A percentile compares a stretch with the other conserved stretches of the same genome.
Evolutionary conservation across 1,284 basidiomycete species (phyloP).

Genomic region (Trametes sp.): DNA sequence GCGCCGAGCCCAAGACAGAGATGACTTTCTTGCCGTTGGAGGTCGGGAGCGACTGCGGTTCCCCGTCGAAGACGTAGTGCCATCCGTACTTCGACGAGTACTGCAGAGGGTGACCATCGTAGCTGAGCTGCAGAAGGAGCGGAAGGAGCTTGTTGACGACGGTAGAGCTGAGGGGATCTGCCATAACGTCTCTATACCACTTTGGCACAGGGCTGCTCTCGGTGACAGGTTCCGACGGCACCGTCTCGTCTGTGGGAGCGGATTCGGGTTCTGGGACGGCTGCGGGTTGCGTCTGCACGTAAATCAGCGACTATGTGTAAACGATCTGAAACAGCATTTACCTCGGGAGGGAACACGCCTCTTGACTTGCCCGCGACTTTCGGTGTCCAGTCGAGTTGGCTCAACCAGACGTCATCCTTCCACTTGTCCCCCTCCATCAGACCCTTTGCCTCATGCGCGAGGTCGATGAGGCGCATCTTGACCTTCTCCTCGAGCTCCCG

Average conservation of each 20-base stretch:
- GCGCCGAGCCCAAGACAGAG: conserved; percentile 51
- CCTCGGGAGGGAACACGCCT: conserved; percentile 49
- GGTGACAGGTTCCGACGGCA: neutral
- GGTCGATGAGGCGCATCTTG: conserved; percentile 66
- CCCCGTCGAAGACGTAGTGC: conserved; percentile 59
- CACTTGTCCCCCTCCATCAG: conserved; percentile 60
- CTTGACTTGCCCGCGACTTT: conserved; percentile 82
- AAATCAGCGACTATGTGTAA: neutral
- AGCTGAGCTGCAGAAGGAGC: conserved; percentile 79
- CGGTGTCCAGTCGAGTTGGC: conserved; percentile 95
- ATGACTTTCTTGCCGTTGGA: conserved; percentile 49
- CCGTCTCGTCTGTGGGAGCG: neutral
- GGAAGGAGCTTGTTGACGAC: conserved; percentile 77
- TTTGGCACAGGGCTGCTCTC: conserved; percentile 53
- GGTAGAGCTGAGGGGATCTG: conserved; percentile 57
- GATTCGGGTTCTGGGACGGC: too few species aligned
- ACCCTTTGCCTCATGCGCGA: conserved; percentile 71
- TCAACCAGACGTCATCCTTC: conserved; percentile 86
- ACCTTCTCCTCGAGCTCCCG: conserved; percentile 80
- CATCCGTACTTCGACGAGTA: conserved; percentile 72
- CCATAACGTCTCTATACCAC: conserved; percentile 79
- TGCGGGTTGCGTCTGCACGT: neutral
- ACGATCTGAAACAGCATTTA: conserved; percentile 30
- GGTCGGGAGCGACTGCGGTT: conserved; percentile 47
- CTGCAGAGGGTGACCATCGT: conserved; percentile 73